Conservation (phyloP, 1,284 basidiomycete genomes). For the Vanrija sp. region DNA sequence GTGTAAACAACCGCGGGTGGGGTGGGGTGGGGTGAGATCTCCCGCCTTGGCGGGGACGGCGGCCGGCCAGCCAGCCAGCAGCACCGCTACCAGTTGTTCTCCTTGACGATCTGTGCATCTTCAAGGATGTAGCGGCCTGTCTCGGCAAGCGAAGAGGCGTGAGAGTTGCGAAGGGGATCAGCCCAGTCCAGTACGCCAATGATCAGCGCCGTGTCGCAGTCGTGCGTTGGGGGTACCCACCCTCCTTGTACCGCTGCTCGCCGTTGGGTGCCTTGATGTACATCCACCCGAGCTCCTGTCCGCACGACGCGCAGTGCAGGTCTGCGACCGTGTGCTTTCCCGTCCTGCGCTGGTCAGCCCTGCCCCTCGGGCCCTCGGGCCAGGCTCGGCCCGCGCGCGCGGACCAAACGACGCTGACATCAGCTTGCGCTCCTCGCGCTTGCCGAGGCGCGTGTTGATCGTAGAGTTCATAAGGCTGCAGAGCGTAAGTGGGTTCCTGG, state of each 20-base stretch:
- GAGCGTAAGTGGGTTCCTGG: no score
- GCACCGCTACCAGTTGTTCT: slow-evolving; percentile 45
- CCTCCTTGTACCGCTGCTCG: slow-evolving; percentile 49
- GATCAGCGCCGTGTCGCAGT: not conserved
- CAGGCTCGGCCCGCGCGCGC: not conserved
- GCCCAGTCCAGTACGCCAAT: not conserved
- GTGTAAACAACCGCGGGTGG: no score
- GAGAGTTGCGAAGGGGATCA: no score
- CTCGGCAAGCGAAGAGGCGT: no score
- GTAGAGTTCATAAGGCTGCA: slow-evolving; percentile 47
- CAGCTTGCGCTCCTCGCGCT: slow-evolving; percentile 41
- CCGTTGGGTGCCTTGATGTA: slow-evolving; percentile 45
- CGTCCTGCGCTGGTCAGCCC: slow-evolving; percentile 27
- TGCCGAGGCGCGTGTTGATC: slow-evolving; percentile 46
- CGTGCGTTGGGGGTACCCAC: slow-evolving; percentile 18
- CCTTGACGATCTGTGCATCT: slow-evolving; percentile 52
- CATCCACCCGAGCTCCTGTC: slow-evolving; percentile 44
- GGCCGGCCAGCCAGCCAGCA: no score
- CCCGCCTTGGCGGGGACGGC: no score
- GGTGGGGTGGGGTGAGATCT: no score
- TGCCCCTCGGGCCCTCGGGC: not conserved
- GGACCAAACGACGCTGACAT: slow-evolving; percentile 26
- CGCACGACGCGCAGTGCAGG: slow-evolving; percentile 40
- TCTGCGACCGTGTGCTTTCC: slow-evolving; percentile 48
- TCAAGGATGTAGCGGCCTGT: slow-evolving; percentile 46